Evolutionary conservation across 73 alveolate genomes (phyloP), one percentile per base, ranked within the genome.

Genomic region (Paramecium caudatum): DNA sequence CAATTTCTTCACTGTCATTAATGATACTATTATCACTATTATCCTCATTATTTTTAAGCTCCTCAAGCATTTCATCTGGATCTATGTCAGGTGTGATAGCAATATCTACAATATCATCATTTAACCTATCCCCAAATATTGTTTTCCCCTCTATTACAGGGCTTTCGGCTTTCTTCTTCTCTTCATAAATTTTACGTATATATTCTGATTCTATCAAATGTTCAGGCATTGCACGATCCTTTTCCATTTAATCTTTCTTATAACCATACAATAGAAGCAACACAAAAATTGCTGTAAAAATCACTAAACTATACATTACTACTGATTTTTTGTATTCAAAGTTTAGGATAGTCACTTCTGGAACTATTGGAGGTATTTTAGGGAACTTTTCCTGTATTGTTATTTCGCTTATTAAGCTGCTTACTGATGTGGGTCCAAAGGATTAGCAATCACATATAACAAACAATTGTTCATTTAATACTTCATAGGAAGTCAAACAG

Each of bases 131-230:
- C n/a, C 30, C 80, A 55, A 55, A n/a, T n/a, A n/a, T n/a, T n/a
- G n/a, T n/a, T n/a, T n/a, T n/a, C n/a, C n/a, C n/a, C n/a, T n/a
- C n/a, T n/a, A n/a, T n/a, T n/a, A n/a, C n/a, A n/a, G n/a, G n/a
- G n/a, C n/a, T n/a, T n/a, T n/a, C n/a, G n/a, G n/a, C n/a, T n/a
- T n/a, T n/a, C n/a, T n/a, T n/a, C n/a, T n/a, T n/a, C n/a, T n/a
- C n/a, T n/a, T n/a, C n/a, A n/a, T n/a, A 55, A 19, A 55, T 23
- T 23, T 55, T 55, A 5, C 80, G 43, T 55, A 55, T 55, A 23
- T 55, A 55, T 55, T 55, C 80, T 10, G 80, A 55, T 23, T 55
- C 80, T 12, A 55, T 55, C 80, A 55, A 10, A 23, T 55, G 80
- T 23, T 55, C 12, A 10, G 80, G 80, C 80, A 55, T 55, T 10